phyloP scores from a whole-genome alignment of 495 filamentous ascomycete genomes.

The Daldinia grandis region DNA sequence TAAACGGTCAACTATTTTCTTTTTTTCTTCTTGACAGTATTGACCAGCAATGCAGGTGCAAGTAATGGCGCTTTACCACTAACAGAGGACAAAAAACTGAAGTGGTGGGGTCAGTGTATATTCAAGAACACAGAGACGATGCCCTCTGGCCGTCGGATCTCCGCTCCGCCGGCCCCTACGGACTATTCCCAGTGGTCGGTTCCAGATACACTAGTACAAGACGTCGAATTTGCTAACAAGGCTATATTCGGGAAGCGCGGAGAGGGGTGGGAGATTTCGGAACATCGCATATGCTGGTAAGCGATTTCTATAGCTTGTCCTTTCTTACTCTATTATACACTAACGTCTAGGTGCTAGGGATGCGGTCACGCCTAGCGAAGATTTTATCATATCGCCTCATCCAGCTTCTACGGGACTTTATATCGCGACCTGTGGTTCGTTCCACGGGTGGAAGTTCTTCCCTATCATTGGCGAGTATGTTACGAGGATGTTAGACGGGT shows the following conservation, averaged over 20 bases:
- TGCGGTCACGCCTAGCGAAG: slow-evolving; percentile 56
- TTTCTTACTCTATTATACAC: background rate
- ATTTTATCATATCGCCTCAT: slow-evolving; percentile 66
- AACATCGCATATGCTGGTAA: slow-evolving; percentile 52
- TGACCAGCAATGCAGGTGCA: slow-evolving; percentile 25
- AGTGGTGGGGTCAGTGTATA: slow-evolving; percentile 62
- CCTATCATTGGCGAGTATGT: slow-evolving; percentile 68
- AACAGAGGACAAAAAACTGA: slow-evolving; percentile 54
- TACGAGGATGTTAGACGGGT: slow-evolving; percentile 61
- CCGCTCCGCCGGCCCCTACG: slow-evolving; percentile 54
- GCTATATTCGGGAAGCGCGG: slow-evolving; percentile 38
- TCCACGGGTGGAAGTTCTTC: slow-evolving; percentile 68
- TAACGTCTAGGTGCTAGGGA: slow-evolving; percentile 38
- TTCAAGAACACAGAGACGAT: slow-evolving; percentile 61
- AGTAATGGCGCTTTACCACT: slow-evolving; percentile 49
- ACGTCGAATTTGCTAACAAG: slow-evolving; percentile 41
- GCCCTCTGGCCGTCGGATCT: slow-evolving; percentile 52
- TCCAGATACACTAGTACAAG: slow-evolving; percentile 44
- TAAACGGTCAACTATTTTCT: background rate
- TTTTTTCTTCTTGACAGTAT: background rate
- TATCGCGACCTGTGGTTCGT: slow-evolving; percentile 58
- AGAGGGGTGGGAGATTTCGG: slow-evolving; percentile 28
- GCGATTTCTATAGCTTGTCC: background rate
- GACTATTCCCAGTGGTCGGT: slow-evolving; percentile 62
- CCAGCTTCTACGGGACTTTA: slow-evolving; percentile 56